Base-by-base conservation (phyloP, 1,139 yeast genomes). In the Debaryomyces singareniensis region DNA sequence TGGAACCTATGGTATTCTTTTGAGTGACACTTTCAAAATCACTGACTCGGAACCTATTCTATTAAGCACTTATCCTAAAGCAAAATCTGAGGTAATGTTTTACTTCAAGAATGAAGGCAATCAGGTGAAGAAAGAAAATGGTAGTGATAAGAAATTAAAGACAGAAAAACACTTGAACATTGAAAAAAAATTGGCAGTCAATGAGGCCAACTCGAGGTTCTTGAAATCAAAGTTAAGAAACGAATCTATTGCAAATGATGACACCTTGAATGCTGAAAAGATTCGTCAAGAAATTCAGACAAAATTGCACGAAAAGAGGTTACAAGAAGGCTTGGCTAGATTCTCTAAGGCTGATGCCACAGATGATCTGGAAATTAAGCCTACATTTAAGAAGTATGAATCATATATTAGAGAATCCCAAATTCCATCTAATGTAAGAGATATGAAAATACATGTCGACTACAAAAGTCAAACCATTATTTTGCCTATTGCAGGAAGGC, bases 331-430 rank as follows among this genome's bases (percentile, higher is more conserved):
- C 13, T 60, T 81, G 35, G 71, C 81, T 28, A 70, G 93, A 51
- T 84, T 79, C 43, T 78, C 82, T 36, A 78, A 81, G 29, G 82
- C 82, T 9, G 91, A 77, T 54, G 86, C 86, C 3, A 67, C 73
- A 13, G 82, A 74, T 44, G 66, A 73, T 2, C 70, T 71, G 29
- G 93, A 78, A 29, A 69, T 70, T 38, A 78, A 77, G 41, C 85
- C 83, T 6, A 82, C 79, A 18, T 86, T 91, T 65, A 86, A 85
- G 49, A 82, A 84, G 52, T 91, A 85, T 55, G 98, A 91, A 61
- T 87, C 97, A 0, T 91, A 91, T 57, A 78, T 89, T 28, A 72
- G 96, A 45, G 98, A 91, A 51, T 70, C 89, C 5, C 97, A 91
- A 61, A 77, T 91, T 39, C 98, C 98, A 22, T 61, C 66, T 25